phyloP scores from a whole-genome alignment of 805 yeast species.

The Torulaspora indica region DNA sequence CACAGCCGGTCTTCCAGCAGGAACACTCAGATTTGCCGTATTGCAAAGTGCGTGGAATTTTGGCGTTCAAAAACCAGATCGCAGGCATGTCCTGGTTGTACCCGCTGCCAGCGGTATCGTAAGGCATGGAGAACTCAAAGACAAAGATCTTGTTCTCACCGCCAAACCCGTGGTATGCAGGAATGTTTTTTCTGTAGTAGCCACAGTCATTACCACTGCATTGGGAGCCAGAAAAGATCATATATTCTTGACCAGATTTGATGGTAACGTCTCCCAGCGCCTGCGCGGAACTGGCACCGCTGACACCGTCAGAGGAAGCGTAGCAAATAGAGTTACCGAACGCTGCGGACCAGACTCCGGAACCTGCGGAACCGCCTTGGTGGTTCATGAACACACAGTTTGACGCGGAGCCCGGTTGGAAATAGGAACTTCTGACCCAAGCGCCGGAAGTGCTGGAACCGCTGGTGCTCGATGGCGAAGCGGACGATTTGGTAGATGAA shows the following conservation, averaged over 20 bases:
- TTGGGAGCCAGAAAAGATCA: slow-evolving; percentile 70
- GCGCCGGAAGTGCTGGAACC: slow-evolving; percentile 43
- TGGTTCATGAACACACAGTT: slow-evolving; percentile 82
- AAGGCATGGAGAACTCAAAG: slow-evolving; percentile 93
- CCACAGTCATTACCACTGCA: slow-evolving; percentile 70
- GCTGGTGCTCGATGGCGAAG: slow-evolving; percentile 37
- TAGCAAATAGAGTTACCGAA: slow-evolving; percentile 93
- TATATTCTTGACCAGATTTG: slow-evolving; percentile 70
- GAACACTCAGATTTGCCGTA: slow-evolving; percentile 84
- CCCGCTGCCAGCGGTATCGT: slow-evolving; percentile 45
- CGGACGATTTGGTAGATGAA: slow-evolving; percentile 31
- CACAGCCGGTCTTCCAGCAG: slow-evolving; percentile 97
- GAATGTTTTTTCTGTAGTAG: slow-evolving; percentile 75
- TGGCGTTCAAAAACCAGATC: slow-evolving; percentile 90
- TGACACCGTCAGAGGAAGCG: slow-evolving; percentile 70
- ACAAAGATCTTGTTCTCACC: slow-evolving; percentile 83
- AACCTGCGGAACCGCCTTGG: slow-evolving; percentile 75
- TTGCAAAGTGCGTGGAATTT: slow-evolving; percentile 93
- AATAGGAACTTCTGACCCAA: slow-evolving; percentile 78
- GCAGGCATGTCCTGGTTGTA: slow-evolving; percentile 95
- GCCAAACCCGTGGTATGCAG: slow-evolving; percentile 91
- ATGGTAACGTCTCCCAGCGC: slow-evolving; percentile 65
- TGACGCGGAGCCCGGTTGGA: slow-evolving; percentile 62
- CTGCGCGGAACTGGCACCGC: slow-evolving; percentile 64
- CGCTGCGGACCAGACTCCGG: slow-evolving; percentile 81